Base-by-base conservation (phyloP, 768 basidiomycete species). In the Termitomyces sp. region DNA sequence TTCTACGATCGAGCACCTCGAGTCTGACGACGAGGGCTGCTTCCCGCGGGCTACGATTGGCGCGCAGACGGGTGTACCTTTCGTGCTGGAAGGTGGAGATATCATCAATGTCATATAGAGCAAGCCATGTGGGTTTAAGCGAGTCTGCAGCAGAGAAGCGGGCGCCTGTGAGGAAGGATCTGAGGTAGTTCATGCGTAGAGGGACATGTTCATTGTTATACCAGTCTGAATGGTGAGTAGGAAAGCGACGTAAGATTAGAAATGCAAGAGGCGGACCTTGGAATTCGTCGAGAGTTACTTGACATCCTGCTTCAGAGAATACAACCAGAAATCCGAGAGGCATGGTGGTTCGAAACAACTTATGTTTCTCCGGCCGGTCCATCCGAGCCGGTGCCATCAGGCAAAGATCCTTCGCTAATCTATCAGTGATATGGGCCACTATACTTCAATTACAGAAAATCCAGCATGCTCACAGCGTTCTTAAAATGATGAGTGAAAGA, bases 121-220 rank as follows among this genome's bases (percentile, higher is more conserved):
- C 81, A 2, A 78, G 60, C 80, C 80, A 82, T 1, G 69, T 67
- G 0, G 78, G 77, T 35, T 57, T 66, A 12, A 61, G 57, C 11
- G 57, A 59, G 57, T 80, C 78, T 2, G 67, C 50, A 3, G 75
- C 74, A 1, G 66, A 64, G 60, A 74, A 81, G 37, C 81, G 68
- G 3, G 79, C 79, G 0, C 77, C 79, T 6, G 78, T 76, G 41
- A 79, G 70, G 67, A 81, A 81, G 9, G 74, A 72, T 7, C 67
- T 64, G 5, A 80, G 67, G 54, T 74, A 68, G 58, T 81, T 70
- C 53, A 81, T 65, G 11, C 81, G 75, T 1, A 81, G 66, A 0
- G 80, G 80, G 37, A 82, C 73, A 60, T 81, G 81, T 67, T 82
- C 81, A 54, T 79, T 78, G 61, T 81, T 72, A 66, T 82, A 82